Percentiles rank a stretch among this genome's conserved stretches.
Conservation (phyloP, 768 basidiomycete genomes). For the Cystofilobasidium capitatum region DNA sequence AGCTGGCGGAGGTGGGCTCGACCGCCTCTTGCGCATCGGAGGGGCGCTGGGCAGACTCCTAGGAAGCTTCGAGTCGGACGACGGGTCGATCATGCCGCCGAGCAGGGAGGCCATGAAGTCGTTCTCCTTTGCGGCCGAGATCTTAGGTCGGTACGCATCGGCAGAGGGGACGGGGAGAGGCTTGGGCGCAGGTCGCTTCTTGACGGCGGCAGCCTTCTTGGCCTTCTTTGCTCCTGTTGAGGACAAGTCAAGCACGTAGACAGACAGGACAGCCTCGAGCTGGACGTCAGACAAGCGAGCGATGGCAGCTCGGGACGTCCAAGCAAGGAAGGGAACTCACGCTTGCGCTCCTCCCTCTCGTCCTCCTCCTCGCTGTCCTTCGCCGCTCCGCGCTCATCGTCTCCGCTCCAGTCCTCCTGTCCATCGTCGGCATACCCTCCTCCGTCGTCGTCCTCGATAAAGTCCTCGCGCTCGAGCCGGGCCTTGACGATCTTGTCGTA, state of each 20-base stretch:
- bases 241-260: neutral
- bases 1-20: conserved; percentile 11
- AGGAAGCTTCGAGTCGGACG: neutral
- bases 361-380: conserved; percentile 49
- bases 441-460: conserved; percentile 87
- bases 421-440: conserved; percentile 91
- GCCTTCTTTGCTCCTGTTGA: conserved; percentile 18
- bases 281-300: neutral
- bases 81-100: conserved; percentile 52
- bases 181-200: conserved; percentile 42
- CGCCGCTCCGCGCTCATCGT: conserved; percentile 30
- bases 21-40: conserved; percentile 12
- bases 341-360: conserved; percentile 31
- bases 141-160: conserved; percentile 66
- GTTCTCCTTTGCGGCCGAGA: conserved; percentile 67
- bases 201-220: conserved; percentile 47
- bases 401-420: conserved; percentile 78
- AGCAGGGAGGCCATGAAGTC: conserved; percentile 82
- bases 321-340: conserved; percentile 13
- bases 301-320: conserved; percentile 17
- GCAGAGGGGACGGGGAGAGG: conserved; percentile 47
- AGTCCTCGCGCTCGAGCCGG: conserved; percentile 77
- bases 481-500: conserved; percentile 76
- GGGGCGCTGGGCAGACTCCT: neutral
- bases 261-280: neutral